Evolutionary conservation across 2,329 filamentous ascomycete genomes (phyloP).

Genomic region (Ascochyta lentis): DNA sequence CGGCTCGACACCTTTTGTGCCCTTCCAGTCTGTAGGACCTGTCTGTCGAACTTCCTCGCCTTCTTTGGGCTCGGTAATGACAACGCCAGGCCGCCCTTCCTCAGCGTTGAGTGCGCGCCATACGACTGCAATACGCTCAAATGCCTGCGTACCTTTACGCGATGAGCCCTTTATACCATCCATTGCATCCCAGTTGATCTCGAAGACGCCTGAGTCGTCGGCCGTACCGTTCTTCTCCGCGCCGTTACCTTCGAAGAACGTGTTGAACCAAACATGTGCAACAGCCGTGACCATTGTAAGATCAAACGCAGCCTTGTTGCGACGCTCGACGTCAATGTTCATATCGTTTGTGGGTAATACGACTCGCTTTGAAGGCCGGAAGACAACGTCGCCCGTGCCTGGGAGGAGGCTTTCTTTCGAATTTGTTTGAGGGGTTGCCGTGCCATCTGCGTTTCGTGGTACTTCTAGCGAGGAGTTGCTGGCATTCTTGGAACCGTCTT

Average conservation of each 20-base stretch:
- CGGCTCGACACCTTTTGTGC: conserved; percentile 51
- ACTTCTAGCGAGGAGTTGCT: conserved; percentile 28
- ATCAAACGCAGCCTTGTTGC: conserved; percentile 76
- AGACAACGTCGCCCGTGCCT: conserved; percentile 74
- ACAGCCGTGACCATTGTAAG: conserved; percentile 92
- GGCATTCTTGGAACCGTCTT: conserved; percentile 27
- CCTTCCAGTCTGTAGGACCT: conserved; percentile 76
- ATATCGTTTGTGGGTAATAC: conserved; percentile 82
- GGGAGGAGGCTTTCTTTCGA: conserved; percentile 53
- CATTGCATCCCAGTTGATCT: conserved; percentile 78
- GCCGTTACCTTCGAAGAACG: conserved; percentile 85
- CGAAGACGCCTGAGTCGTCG: conserved; percentile 73
- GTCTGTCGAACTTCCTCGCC: conserved; percentile 75
- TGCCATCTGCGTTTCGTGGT: conserved; percentile 24
- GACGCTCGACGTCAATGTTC: conserved; percentile 86
- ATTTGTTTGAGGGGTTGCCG: conserved; percentile 21
- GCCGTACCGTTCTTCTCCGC: conserved; percentile 71
- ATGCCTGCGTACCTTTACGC: conserved; percentile 79
- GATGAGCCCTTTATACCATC: conserved; percentile 93
- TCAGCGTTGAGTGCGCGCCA: conserved; percentile 66
- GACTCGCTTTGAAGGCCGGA: conserved; percentile 73
- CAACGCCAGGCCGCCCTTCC: conserved; percentile 44
- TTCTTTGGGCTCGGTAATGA: conserved; percentile 69
- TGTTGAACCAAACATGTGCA: conserved; percentile 96
- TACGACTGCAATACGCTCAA: conserved; percentile 83